phyloP scores from a whole-genome alignment of 306 rosid species.

The Macrotyloma uniflorum region DNA sequence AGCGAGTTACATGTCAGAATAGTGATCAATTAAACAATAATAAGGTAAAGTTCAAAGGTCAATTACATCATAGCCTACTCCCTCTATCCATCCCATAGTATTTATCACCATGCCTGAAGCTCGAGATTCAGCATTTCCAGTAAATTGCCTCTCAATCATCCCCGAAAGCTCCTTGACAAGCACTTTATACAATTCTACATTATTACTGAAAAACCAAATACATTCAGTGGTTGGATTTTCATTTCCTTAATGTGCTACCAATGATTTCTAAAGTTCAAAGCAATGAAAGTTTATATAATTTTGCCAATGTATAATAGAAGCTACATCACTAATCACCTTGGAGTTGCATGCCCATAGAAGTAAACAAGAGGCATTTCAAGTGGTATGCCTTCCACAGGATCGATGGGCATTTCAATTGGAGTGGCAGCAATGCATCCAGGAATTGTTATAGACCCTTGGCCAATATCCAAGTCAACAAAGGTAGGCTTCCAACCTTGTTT shows the following conservation, averaged over 20 bases:
- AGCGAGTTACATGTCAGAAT: slow-evolving; percentile 1
- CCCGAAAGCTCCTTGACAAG: slow-evolving; percentile 90
- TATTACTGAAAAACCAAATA: slow-evolving; percentile 58
- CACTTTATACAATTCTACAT: slow-evolving; percentile 85
- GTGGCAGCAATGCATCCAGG: slow-evolving; percentile 98
- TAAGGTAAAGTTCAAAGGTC: slow-evolving; percentile 16
- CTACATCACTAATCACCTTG: slow-evolving; percentile 57
- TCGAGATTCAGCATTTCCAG: slow-evolving; percentile 82
- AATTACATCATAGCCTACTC: slow-evolving; percentile 91
- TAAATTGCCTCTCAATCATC: slow-evolving; percentile 80
- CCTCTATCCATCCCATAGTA: slow-evolving; percentile 99
- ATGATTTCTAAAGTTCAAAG: slow-evolving; percentile 23
- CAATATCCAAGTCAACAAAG: slow-evolving; percentile 91
- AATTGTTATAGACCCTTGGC: slow-evolving; percentile 91
- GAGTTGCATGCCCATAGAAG: slow-evolving; percentile 84
- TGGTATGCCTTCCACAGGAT: slow-evolving; percentile 93
- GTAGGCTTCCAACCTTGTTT: slow-evolving; percentile 97
- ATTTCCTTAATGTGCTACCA: slow-evolving; percentile 7
- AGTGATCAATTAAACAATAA: slow-evolving; percentile 16
- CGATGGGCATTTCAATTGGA: slow-evolving; percentile 95
- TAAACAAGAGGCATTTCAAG: slow-evolving; percentile 96
- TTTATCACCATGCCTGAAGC: slow-evolving; percentile 98
- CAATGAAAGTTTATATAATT: not conserved
- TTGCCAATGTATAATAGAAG: not conserved
- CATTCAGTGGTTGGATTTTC: slow-evolving; percentile 34